Conservation (phyloP, 2,329 filamentous ascomycete genomes). For the Cladosporium sp. region DNA sequence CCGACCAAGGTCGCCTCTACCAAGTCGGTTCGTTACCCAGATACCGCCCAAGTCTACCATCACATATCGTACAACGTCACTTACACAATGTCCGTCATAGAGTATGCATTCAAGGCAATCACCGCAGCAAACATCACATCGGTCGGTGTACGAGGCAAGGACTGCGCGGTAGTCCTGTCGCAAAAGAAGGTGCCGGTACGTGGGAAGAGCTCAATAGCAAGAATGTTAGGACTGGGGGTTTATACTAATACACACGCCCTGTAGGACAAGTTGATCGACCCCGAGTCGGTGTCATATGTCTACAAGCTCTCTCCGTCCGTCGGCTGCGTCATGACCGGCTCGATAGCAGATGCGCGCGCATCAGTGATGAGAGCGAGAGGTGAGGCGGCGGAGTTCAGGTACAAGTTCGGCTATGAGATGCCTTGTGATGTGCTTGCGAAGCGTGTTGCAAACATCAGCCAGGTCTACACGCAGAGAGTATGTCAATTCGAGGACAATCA, state of each 20-base stretch:
- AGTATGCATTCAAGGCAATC: slow-evolving; percentile 99
- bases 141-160: slow-evolving; percentile 89
- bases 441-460: slow-evolving; percentile 96
- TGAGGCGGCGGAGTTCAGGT: slow-evolving; percentile 95
- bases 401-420: slow-evolving; percentile 99
- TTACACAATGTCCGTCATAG: slow-evolving; percentile 45
- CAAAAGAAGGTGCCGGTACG: slow-evolving; percentile 99
- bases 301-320: slow-evolving; percentile 95
- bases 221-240: background rate
- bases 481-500: slow-evolving; percentile 25
- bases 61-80: slow-evolving; percentile 8
- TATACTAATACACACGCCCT: slow-evolving; percentile 17
- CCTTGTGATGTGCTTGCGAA: slow-evolving; percentile 95
- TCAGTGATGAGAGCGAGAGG: slow-evolving; percentile 88
- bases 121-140: slow-evolving; percentile 99
- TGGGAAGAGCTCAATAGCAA: background rate
- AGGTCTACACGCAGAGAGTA: slow-evolving; percentile 97
- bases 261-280: slow-evolving; percentile 98
- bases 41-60: background rate
- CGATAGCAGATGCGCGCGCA: slow-evolving; percentile 93
- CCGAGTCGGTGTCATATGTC: slow-evolving; percentile 92
- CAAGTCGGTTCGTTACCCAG: slow-evolving; percentile 80
- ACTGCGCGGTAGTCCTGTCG: slow-evolving; percentile 93
- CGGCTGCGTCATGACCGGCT: slow-evolving; percentile 97
- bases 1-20: slow-evolving; percentile 94